Evolutionary conservation across 805 yeast species (phyloP).

Genomic region (Candida loeiensis): DNA sequence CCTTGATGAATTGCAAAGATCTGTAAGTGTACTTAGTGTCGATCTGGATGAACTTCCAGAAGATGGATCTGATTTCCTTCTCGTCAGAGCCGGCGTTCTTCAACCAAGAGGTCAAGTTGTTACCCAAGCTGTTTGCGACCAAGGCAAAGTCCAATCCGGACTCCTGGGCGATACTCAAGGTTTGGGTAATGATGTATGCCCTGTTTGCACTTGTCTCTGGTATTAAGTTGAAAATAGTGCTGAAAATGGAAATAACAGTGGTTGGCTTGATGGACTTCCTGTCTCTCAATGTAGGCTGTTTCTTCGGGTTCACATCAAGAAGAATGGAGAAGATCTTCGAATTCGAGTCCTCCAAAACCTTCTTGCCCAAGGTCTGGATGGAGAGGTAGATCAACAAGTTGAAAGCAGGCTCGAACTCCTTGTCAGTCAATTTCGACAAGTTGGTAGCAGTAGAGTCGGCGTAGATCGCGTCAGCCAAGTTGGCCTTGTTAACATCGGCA

Average conservation of each 20-base stretch:
- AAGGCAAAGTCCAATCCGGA: conserved; percentile 31
- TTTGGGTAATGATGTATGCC: conserved; percentile 27
- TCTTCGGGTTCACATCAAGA: conserved; percentile 30
- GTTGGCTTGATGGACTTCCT: conserved; percentile 41
- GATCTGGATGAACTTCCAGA: conserved; percentile 38
- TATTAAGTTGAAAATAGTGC: conserved; percentile 40
- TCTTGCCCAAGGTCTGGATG: conserved; percentile 19
- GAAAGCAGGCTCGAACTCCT: conserved; percentile 45
- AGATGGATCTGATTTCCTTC: conserved; percentile 25
- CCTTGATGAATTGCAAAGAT: conserved; percentile 34
- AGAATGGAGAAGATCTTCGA: conserved; percentile 26
- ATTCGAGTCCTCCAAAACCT: conserved; percentile 24
- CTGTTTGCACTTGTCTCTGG: conserved; percentile 32
- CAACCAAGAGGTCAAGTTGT: conserved; percentile 36
- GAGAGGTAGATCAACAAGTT: conserved; percentile 37
- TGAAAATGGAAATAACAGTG: conserved; percentile 38
- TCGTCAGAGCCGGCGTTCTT: conserved; percentile 28
- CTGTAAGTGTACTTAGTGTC: conserved; percentile 27
- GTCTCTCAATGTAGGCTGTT: conserved; percentile 41
- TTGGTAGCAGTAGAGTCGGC: conserved; percentile 26
- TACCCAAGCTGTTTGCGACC: conserved; percentile 34
- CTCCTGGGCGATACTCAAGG: conserved; percentile 29
- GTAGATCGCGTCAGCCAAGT: conserved; percentile 26
- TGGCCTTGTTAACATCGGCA: conserved; percentile 24
- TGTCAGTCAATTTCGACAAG: conserved; percentile 36